Base-by-base conservation (phyloP, 108 stramenopile species). In the Aurantiochytrium sp. region DNA sequence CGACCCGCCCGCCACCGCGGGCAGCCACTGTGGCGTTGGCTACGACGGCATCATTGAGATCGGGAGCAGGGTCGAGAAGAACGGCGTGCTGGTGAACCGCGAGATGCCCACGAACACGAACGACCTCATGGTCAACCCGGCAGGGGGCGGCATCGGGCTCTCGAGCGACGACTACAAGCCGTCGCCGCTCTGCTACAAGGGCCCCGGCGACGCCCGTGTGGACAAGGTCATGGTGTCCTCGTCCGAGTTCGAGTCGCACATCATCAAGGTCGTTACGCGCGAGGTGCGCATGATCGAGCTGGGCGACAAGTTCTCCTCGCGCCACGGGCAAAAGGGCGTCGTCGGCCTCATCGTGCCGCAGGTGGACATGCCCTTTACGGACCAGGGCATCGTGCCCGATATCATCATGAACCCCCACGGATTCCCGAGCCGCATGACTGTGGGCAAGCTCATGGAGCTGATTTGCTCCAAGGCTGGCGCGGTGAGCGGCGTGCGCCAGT, bases 321-420 rank as follows among this genome's bases (percentile, higher is more conserved):
- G 99, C 81, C 99, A 99, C 92, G 99, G 99, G 39, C 99, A 99
- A 94, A 99, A 99, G 95, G 99, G 99, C 73, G 98, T 97, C 2
- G 96, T 98, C 85, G 98, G 99, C 31, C 98, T 99, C 97, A 97
- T 97, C 8, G 98, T 97, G 85, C 95, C 96, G 32, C 97, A 98
- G 92, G 98, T 98, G 88, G 99, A 99, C 87, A 99, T 99, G 98
- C 99, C 99, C 12, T 99, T 97, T 89, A 97, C 98, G 6, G 92
- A 93, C 36, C 96, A 98, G 85, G 99, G 99, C 39, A 96, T 99
- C 87, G 95, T 96, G 5, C 99, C 99, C 24, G 99, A 99, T 90
- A 98, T 99, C 88, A 98, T 99, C 94, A 97, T 99, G 50, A 99
- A 99, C 91, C 98, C 99, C 0, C 99, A 99, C 93, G 99, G 98